Evolutionary conservation across 306 rosid species (phyloP).

Genomic region (Cucumis cinereus): DNA sequence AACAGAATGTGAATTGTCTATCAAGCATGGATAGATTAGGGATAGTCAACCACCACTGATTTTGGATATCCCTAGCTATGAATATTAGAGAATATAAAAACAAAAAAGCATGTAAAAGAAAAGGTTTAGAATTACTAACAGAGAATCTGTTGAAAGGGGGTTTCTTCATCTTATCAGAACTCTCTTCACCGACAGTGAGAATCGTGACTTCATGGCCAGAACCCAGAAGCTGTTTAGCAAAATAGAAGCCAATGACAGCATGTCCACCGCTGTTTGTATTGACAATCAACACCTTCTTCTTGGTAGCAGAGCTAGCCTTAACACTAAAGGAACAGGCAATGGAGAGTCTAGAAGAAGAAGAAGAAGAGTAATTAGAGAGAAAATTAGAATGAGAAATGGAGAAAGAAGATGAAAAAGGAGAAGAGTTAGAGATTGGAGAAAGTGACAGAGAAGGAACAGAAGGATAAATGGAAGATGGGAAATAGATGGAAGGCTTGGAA

Average conservation of each 20-base stretch:
- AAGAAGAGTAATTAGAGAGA: background rate
- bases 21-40: too few species aligned
- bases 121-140: constrained; percentile 15
- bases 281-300: constrained; percentile 68
- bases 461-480: constrained; percentile 30
- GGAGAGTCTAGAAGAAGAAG: constrained; percentile 11
- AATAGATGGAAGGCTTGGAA: constrained; percentile 28
- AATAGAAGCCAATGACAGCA: constrained; percentile 83
- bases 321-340: constrained; percentile 23
- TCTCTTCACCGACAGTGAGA: constrained; percentile 76
- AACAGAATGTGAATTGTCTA: too few species aligned
- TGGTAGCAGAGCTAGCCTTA: constrained; percentile 37
- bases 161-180: constrained; percentile 81
- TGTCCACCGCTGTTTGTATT: constrained; percentile 83
- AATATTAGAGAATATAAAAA: background rate
- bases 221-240: constrained; percentile 73
- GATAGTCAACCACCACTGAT: background rate
- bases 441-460: constrained; percentile 30
- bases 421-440: constrained; percentile 30
- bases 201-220: constrained; percentile 66
- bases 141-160: constrained; percentile 86
- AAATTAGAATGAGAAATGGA: constrained; percentile 27
- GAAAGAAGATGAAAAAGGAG: constrained; percentile 28
- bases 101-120: background rate
- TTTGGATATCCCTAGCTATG: background rate